Percentiles rank a stretch among this genome's conserved stretches.
phyloP scores from a whole-genome alignment of 1,284 basidiomycete genomes.

The Fereydounia khargensis region DNA sequence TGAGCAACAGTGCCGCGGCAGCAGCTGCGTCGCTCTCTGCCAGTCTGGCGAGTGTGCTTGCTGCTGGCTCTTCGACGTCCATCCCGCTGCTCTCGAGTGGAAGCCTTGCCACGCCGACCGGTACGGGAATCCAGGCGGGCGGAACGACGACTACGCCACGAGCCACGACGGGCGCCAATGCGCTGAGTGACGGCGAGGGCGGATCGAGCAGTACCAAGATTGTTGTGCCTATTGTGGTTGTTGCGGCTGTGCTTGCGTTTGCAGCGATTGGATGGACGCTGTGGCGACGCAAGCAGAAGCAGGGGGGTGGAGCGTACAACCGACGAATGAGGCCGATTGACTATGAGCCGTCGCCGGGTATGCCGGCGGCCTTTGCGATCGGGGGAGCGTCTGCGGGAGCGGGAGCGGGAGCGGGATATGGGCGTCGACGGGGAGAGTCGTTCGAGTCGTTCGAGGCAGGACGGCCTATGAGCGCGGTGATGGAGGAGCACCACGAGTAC shows the following conservation, averaged over 20 bases:
- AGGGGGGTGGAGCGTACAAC: conserved; percentile 9
- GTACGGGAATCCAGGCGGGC: not conserved
- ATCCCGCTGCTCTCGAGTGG: not conserved
- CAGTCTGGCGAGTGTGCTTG: conserved; percentile 8
- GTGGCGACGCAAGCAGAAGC: conserved; percentile 9
- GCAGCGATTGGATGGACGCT: conserved; percentile 18
- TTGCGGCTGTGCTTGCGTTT: conserved; percentile 14
- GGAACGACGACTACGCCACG: not conserved
- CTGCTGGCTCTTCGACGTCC: conserved; percentile 11
- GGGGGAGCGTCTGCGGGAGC: conserved; percentile 25
- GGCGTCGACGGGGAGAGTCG: conserved; percentile 13
- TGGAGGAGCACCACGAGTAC: conserved; percentile 14
- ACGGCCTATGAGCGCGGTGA: conserved; percentile 21
- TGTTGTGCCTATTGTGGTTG: conserved; percentile 31
- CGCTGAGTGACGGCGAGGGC: too few relatives aligned
- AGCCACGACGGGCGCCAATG: conserved; percentile 1
- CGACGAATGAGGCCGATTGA: conserved; percentile 10
- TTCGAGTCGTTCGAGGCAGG: conserved; percentile 18
- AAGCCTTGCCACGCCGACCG: not conserved
- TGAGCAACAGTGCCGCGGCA: not conserved
- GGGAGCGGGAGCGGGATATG: conserved; percentile 8
- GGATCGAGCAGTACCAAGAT: conserved; percentile 18
- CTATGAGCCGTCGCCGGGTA: conserved; percentile 3
- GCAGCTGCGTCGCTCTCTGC: conserved; percentile 11
- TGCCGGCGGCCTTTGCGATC: conserved; percentile 17